Base-by-base conservation (phyloP, 2,329 filamentous ascomycete species). In the Colletotrichum magnum region DNA sequence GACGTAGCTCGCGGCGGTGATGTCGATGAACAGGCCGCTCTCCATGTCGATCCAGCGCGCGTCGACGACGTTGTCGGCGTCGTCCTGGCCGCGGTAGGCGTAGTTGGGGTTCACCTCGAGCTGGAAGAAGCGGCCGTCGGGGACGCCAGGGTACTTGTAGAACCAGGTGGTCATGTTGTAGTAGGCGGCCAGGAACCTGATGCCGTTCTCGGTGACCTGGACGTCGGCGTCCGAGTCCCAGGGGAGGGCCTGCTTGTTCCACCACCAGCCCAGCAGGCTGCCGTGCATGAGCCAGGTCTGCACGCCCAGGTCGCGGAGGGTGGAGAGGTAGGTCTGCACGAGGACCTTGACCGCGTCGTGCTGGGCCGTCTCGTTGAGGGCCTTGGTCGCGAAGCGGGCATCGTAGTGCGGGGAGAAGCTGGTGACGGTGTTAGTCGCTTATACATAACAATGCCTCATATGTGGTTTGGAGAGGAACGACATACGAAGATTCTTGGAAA, bases 191-290 rank as follows among this genome's bases (percentile, higher is more conserved):
- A 95, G 84, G 74, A 88, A 89, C 62, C 85, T 82, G 64, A 95
- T 86, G 52, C 91, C 93, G 26, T 86, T 80, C 69, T 88, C 88
- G 6, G 88, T 88, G 28, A 95, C 88, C 78, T 94, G 92, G 2
- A 93, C 92, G 77, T 95, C 92, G 53, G 94, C 85, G 77, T 94
- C 92, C 79, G 89, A 89, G 77, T 94, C 92, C 92, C 92, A 94
- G 0, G 92, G 92, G 77, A 94, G 87, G 71, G 80, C 81, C 77
- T 81, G 83, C 56, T 84, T 84, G 74, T 93, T 94, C 93, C 93
- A 95, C 92, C 93, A 95, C 93, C 93, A 96, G 6, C 93, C 93
- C 39, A 96, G 83, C 36, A 95, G 82, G n/a, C 92, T 92, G n/a
- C 93, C 92, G 76, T 95, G 93, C 75, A 93, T 93, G 69, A 95